Conservation (phyloP, 179 eudicot genomes). For the Sideroxylon spinosum region DNA sequence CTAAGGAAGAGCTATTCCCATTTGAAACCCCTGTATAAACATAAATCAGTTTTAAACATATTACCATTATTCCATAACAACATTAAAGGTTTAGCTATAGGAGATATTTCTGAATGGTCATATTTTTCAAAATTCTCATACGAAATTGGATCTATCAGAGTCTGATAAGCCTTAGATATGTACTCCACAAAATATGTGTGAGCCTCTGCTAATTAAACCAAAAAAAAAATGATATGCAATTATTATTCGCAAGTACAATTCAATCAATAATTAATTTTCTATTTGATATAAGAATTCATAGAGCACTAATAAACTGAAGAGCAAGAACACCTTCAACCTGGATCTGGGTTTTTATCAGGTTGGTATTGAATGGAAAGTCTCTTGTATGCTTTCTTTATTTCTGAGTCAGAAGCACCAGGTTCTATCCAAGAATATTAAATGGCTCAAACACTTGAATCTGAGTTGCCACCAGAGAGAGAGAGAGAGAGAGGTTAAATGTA, state of each 20-base stretch:
- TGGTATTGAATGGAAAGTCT: conserved; percentile 82
- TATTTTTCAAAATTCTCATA: conserved; percentile 93
- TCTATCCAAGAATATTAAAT: conserved; percentile 80
- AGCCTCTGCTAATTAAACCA: conserved; percentile 49
- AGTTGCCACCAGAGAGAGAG: not conserved
- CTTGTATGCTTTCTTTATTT: conserved; percentile 87
- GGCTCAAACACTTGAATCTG: conserved; percentile 88
- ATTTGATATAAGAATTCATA: not conserved
- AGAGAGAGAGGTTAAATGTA: conserved; percentile 1
- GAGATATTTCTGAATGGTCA: conserved; percentile 75
- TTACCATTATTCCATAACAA: not conserved
- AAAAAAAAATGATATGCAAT: conserved; percentile 14
- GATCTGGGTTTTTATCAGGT: conserved; percentile 97
- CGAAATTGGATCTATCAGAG: conserved; percentile 85
- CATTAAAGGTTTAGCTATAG: not conserved
- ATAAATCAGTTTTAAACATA: not conserved
- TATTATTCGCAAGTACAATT: not conserved
- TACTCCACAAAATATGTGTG: conserved; percentile 78
- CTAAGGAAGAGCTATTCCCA: conserved; percentile 93
- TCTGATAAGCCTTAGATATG: conserved; percentile 93
- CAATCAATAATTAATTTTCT: not conserved
- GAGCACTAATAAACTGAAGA: not conserved
- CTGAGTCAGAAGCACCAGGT: conserved; percentile 78
- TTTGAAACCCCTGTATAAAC: conserved; percentile 76
- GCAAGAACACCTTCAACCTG: conserved; percentile 51